phyloP scores from a whole-genome alignment of 805 yeast genomes.

The Ogataea zsoltii region DNA sequence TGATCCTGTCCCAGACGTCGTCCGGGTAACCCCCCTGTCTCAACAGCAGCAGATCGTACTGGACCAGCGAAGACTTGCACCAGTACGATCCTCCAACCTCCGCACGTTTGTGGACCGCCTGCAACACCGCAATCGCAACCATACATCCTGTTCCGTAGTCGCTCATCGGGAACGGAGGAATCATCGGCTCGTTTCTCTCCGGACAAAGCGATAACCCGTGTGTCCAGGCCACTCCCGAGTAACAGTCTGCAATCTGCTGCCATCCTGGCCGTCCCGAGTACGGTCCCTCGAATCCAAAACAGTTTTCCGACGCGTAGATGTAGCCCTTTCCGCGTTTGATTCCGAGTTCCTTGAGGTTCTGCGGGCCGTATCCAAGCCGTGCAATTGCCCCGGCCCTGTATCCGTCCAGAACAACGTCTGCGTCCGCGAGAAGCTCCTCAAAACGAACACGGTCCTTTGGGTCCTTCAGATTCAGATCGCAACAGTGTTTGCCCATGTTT shows the following conservation, averaged over 20 bases:
- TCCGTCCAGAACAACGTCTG: conserved; percentile 37
- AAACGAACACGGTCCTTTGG: conserved; percentile 28
- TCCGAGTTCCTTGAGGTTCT: conserved; percentile 29
- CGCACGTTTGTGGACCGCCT: conserved; percentile 32
- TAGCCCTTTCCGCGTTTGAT: conserved; percentile 34
- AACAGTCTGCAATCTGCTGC: conserved; percentile 41
- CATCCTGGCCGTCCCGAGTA: conserved; percentile 37
- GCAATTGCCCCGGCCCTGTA: conserved; percentile 34
- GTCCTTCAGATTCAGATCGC: conserved; percentile 33
- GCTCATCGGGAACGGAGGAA: conserved; percentile 40
- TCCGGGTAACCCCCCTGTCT: conserved; percentile 30
- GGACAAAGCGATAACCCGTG: conserved; percentile 30
- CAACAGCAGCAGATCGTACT: conserved; percentile 34
- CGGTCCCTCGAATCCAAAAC: conserved; percentile 34
- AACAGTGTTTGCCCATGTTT: conserved; percentile 37
- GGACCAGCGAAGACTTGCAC: conserved; percentile 33
- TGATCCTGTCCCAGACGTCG: conserved; percentile 23
- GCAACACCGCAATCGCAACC: conserved; percentile 35
- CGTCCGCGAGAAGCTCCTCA: conserved; percentile 32
- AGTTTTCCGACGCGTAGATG: conserved; percentile 35
- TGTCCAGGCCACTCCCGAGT: conserved; percentile 35
- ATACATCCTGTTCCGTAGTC: conserved; percentile 39
- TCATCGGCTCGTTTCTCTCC: conserved; percentile 33
- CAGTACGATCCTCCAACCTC: conserved; percentile 35
- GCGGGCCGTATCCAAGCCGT: conserved; percentile 34